Conservation (phyloP, 805 yeast species). For the Candida fluviatilis region DNA sequence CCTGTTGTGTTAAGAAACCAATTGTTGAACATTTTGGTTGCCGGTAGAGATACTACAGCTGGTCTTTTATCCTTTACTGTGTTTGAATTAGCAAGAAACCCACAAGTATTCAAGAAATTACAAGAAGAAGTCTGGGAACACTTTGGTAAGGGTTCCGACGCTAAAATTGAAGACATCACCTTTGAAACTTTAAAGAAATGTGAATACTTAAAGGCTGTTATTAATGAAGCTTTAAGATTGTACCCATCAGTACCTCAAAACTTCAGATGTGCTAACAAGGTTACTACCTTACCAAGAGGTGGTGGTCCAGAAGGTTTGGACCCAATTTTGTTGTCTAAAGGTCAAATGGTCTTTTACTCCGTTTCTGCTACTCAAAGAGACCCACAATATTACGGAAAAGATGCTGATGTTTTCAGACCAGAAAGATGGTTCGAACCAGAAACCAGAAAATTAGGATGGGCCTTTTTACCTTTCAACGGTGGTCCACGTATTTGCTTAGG, state of each 20-base stretch:
- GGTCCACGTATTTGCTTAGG: slow-evolving; percentile 38
- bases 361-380: slow-evolving; percentile 43
- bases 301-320: slow-evolving; percentile 33
- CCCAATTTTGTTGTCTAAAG: slow-evolving; percentile 42
- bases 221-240: slow-evolving; percentile 47
- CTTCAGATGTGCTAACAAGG: slow-evolving; percentile 41
- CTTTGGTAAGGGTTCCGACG: slow-evolving; percentile 30
- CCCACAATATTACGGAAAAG: slow-evolving; percentile 37
- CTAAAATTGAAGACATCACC: slow-evolving; percentile 34
- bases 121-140: slow-evolving; percentile 30
- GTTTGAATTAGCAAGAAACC: slow-evolving; percentile 43
- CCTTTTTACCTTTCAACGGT: slow-evolving; percentile 34
- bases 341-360: slow-evolving; percentile 35
- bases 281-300: slow-evolving; percentile 45
- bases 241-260: slow-evolving; percentile 51
- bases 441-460: slow-evolving; percentile 29
- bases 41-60: slow-evolving; percentile 57
- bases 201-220: slow-evolving; percentile 42
- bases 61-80: slow-evolving; percentile 43
- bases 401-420: slow-evolving; percentile 25
- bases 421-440: slow-evolving; percentile 27
- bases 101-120: slow-evolving; percentile 32
- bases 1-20: slow-evolving; percentile 47
- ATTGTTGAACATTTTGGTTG: slow-evolving; percentile 46
- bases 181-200: slow-evolving; percentile 47